Conservation (phyloP, 768 basidiomycete genomes). For the Naganishia vishniacii region DNA sequence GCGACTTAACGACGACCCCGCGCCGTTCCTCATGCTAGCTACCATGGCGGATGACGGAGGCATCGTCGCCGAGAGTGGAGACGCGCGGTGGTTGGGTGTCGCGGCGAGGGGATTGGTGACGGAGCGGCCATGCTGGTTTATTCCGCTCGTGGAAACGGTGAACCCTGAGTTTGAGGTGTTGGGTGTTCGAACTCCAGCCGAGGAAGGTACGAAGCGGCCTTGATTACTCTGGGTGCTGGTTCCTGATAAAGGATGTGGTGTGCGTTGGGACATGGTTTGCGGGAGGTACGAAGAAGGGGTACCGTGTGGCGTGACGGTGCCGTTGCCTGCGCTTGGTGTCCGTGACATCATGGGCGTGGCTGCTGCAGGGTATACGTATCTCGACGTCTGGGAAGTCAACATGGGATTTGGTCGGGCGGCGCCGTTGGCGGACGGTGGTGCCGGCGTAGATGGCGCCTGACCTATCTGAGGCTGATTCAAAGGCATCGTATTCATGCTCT, state of each 20-base stretch:
- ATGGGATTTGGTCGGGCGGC: slow-evolving; percentile 9
- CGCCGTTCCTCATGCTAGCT: background rate
- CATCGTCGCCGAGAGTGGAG: slow-evolving; percentile 13
- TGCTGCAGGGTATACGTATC: slow-evolving; percentile 18
- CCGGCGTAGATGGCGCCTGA: slow-evolving; percentile 3
- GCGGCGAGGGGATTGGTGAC: slow-evolving; percentile 1
- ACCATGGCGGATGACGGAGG: background rate
- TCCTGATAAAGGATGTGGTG: background rate
- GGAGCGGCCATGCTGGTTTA: slow-evolving; percentile 1
- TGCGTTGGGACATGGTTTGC: background rate
- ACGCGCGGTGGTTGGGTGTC: background rate
- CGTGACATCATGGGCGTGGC: slow-evolving; percentile 15
- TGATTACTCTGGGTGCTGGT: background rate
- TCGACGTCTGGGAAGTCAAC: slow-evolving; percentile 12
- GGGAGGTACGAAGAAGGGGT: background rate
- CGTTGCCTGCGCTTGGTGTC: slow-evolving; percentile 10
- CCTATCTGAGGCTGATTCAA: background rate
- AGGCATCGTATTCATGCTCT: background rate
- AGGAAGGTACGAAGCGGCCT: slow-evolving; percentile 7
- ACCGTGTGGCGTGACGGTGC: background rate
- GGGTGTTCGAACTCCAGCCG: slow-evolving; percentile 5
- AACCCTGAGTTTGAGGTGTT: slow-evolving; percentile 1
- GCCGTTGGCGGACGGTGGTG: background rate
- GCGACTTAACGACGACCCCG: slow-evolving; percentile 1
- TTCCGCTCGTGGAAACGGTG: background rate